These are phyloP conservation scores for Tricholoma hemisulphureum DNA, from an alignment of 768 basidiomycete genomes.

Conservation along the genomic window DNA sequence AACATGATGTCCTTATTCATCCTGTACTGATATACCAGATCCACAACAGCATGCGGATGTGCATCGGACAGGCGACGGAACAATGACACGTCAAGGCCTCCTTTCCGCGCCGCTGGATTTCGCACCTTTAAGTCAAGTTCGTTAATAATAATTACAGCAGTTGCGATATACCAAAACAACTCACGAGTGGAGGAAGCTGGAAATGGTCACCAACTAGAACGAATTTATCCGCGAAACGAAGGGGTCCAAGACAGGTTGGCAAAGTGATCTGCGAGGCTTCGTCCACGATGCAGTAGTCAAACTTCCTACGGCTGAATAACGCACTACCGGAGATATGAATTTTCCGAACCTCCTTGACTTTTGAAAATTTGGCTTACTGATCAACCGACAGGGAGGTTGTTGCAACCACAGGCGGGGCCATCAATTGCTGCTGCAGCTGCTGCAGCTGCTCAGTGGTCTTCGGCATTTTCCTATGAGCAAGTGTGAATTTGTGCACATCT, in stretches of 20 bases:
- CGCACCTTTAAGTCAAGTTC: constrained; percentile 58
- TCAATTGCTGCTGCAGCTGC: constrained; percentile 70
- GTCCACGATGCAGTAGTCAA: constrained; percentile 97
- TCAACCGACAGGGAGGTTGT: constrained; percentile 94
- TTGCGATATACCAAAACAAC: too few species aligned
- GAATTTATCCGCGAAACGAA: constrained; percentile 87
- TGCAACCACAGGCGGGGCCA: constrained; percentile 90
- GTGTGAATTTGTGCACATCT: constrained; percentile 68
- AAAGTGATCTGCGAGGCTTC: constrained; percentile 98
- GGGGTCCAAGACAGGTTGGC: constrained; percentile 91
- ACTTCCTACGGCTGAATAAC: constrained; percentile 78
- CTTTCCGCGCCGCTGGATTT: constrained; percentile 72
- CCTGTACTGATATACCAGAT: constrained; percentile 86
- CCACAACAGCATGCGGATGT: constrained; percentile 81
- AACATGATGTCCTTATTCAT: constrained; percentile 98
- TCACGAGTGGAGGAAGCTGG: constrained; percentile 91
- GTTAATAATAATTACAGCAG: neutral
- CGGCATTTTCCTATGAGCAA: constrained; percentile 53
- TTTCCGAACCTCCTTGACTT: too few species aligned
- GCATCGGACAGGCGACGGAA: constrained; percentile 88
- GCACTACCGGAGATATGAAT: constrained; percentile 46
- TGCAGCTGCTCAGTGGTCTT: constrained; percentile 82
- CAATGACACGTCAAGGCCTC: constrained; percentile 85
- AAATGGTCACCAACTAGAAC: constrained; percentile 97
- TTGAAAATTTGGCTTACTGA: constrained; percentile 58